Evolutionary conservation across 176 grass and related monocot species (phyloP).

Genomic region (Oryza punctata): DNA sequence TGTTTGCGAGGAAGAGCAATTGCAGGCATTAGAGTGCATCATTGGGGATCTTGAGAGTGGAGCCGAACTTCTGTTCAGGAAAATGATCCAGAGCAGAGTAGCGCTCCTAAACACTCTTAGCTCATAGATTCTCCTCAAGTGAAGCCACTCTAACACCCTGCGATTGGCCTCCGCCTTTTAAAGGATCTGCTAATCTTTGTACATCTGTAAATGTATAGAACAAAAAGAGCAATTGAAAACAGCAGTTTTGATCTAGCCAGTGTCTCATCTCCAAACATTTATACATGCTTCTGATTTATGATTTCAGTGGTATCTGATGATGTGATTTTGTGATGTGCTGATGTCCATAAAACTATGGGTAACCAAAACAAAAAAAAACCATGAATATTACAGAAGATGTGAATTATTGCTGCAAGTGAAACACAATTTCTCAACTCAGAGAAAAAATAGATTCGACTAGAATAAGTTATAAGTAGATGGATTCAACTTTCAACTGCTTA

Average conservation of each 20-base stretch:
- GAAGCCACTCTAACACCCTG: constrained; percentile 35
- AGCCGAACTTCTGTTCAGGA: constrained; percentile 54
- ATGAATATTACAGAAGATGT: not conserved
- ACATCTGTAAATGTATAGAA: constrained; percentile 28
- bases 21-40: constrained; percentile 36
- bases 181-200: constrained; percentile 34
- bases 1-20: constrained; percentile 39
- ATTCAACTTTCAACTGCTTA: not conserved
- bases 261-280: not conserved
- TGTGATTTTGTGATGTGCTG: not conserved
- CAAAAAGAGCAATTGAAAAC: not conserved
- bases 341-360: not conserved
- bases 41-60: constrained; percentile 44
- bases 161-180: constrained; percentile 41
- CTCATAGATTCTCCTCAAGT: constrained; percentile 33
- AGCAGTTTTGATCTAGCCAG: constrained; percentile 23
- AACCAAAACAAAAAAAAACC: not conserved
- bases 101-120: constrained; percentile 54
- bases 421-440: not conserved
- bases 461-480: not conserved
- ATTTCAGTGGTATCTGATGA: not conserved
- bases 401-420: not conserved
- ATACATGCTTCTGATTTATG: not conserved
- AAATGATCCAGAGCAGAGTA: constrained; percentile 61
- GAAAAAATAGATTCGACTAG: not conserved